Evolutionary conservation across 2,329 filamentous ascomycete genomes (phyloP).

Genomic region (Lecanicillium sp.): DNA sequence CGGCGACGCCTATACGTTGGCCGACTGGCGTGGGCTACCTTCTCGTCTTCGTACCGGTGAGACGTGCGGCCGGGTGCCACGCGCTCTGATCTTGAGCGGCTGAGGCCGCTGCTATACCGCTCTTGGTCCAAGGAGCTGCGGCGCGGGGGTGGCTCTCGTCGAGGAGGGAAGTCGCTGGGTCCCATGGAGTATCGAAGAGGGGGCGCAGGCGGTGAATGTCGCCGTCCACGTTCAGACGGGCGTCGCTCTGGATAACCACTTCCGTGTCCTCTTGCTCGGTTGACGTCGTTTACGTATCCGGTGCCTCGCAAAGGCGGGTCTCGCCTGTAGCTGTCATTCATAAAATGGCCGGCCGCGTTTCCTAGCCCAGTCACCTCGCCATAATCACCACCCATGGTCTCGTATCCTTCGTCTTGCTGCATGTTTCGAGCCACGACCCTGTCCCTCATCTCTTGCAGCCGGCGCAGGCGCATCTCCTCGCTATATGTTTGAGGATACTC

Average conservation of each 20-base stretch:
- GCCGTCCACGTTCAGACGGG: conserved; percentile 34
- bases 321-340: conserved; percentile 51
- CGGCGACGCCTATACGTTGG: conserved; percentile 19
- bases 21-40: conserved; percentile 15
- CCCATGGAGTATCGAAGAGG: conserved; percentile 4
- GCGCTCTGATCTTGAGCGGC: conserved; percentile 6
- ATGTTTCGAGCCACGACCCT: conserved; percentile 30
- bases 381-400: conserved; percentile 22
- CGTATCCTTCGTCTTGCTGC: conserved; percentile 28
- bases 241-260: conserved; percentile 40
- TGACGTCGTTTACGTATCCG: conserved; percentile 38
- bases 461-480: conserved; percentile 37
- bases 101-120: conserved; percentile 1
- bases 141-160: conserved; percentile 1
- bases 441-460: conserved; percentile 39
- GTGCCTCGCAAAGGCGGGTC: conserved; percentile 14
- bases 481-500: conserved; percentile 30
- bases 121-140: conserved; percentile 1
- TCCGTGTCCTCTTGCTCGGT: conserved; percentile 32
- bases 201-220: conserved; percentile 5
- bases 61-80: conserved; percentile 2
- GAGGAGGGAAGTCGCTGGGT: not conserved
- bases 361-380: conserved; percentile 36
- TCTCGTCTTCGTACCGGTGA: conserved; percentile 23
- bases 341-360: conserved; percentile 48